phyloP scores from a whole-genome alignment of 495 filamentous ascomycete species.

The Penicillium cinerascens region DNA sequence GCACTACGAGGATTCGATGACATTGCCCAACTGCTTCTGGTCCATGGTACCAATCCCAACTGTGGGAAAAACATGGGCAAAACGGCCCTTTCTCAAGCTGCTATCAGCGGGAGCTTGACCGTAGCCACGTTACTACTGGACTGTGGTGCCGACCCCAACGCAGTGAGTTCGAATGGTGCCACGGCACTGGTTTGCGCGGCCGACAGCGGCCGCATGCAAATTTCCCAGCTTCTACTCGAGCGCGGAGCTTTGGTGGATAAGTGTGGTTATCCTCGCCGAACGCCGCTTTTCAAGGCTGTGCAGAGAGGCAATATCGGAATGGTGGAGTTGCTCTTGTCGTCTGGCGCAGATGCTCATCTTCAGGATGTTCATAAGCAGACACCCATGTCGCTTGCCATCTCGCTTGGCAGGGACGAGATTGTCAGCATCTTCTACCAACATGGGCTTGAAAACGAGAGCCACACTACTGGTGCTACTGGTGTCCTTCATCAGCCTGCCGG shows the following conservation, averaged over 20 bases:
- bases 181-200: slow-evolving; percentile 43
- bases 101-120: slow-evolving; percentile 29
- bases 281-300: slow-evolving; percentile 18
- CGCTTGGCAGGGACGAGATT: slow-evolving; percentile 1
- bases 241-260: slow-evolving; percentile 31
- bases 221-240: slow-evolving; percentile 37
- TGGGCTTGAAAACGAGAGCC: neutral
- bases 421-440: slow-evolving; percentile 5
- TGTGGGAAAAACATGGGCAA: neutral
- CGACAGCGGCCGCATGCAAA: slow-evolving; percentile 30
- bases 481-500: neutral
- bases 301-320: neutral
- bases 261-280: slow-evolving; percentile 3
- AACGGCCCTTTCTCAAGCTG: slow-evolving; percentile 26
- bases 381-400: neutral
- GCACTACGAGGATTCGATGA: slow-evolving; percentile 30
- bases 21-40: slow-evolving; percentile 29
- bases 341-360: neutral
- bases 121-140: slow-evolving; percentile 40
- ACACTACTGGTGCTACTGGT: neutral
- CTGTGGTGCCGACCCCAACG: slow-evolving; percentile 40
- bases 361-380: neutral
- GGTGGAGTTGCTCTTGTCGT: neutral
- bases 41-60: slow-evolving; percentile 21
- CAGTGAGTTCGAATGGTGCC: slow-evolving; percentile 25